Evolutionary conservation across 2,329 filamentous ascomycete genomes (phyloP), one percentile per base, ranked within the genome.

Genomic region (Hortaea sp.): DNA sequence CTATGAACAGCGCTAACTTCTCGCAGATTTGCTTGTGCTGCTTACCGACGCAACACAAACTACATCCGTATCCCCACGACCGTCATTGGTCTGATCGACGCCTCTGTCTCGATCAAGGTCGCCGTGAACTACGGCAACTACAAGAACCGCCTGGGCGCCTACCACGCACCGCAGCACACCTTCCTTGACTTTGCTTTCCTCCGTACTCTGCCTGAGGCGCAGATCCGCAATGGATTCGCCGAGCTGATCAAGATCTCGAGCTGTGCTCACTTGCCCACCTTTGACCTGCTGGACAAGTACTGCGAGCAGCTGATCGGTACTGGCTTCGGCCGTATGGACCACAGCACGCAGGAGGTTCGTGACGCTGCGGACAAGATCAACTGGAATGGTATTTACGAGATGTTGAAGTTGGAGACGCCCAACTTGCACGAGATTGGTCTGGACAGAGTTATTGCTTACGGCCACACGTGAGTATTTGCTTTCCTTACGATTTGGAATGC

Each of bases 231-330:
- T 50, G 82, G 82, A 0, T 85, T 86, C 52, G 82, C 82, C 13
- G 83, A 86, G 67, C 63, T 86, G 53, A 85, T 86, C 69, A 86
- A 86, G 69, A 86, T 86, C 53, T 83, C 81, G 0, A 82, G 79
- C 1, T 85, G 82, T 58, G 79, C 80, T 10, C 79, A 85, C 59
- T 66, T 77, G 20, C 66, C 73, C 12, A 84, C 82, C 0, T 85
- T 84, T 57, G 71, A 85, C 49, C 63, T 85, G 39, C 71, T 86
- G 5, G 81, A 86, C 63, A 74, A 78, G 57, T 81, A 79, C 64
- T 85, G 81, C 57, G 82, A 85, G 69, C 67, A 80, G 55, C 64
- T 86, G 13, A 85, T 86, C 54, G 64, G 69, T 13, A 78, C 77
- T 3, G 77, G 74, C 3, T 85, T 85, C 53, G 82, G 81, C 5